Evolutionary conservation across 208 protist species (phyloP).

Genomic region (Trypanosoma theileri): DNA sequence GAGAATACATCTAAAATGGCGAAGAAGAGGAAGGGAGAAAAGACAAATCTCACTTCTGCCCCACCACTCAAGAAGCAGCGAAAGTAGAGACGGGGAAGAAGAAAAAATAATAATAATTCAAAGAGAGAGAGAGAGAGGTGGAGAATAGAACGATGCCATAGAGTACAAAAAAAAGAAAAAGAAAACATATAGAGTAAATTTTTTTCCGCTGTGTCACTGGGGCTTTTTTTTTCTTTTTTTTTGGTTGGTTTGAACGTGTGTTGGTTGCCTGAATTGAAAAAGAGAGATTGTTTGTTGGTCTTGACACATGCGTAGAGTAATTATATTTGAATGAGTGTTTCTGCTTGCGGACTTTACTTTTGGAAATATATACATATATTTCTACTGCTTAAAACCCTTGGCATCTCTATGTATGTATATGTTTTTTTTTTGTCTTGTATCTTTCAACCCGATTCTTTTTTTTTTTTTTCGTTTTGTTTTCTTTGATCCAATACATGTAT

Average conservation of each 20-base stretch:
- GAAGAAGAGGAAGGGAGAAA: not conserved
- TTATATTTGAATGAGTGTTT: too few species aligned
- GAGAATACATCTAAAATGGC: not conserved
- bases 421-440: not conserved
- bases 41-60: not conserved
- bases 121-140: not conserved
- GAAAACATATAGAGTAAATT: not conserved
- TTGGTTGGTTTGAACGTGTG: not conserved
- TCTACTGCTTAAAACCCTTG: too few species aligned
- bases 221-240: not conserved
- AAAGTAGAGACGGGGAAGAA: conserved; percentile 8
- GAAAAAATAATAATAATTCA: conserved; percentile 20
- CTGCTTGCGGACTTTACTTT: too few species aligned
- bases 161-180: not conserved
- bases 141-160: not conserved
- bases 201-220: not conserved
- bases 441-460: not conserved
- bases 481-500: too few species aligned
- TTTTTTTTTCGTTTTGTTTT: not conserved
- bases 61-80: conserved; percentile 12
- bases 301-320: too few species aligned
- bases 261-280: too few species aligned
- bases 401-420: too few species aligned
- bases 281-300: too few species aligned
- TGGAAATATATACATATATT: too few species aligned